A percentile compares a stretch with the other conserved stretches of the same genome.
Evolutionary conservation across 192 early-diverging fungal genomes (phyloP).

Genomic region (Umbelopsis ramanniana): DNA sequence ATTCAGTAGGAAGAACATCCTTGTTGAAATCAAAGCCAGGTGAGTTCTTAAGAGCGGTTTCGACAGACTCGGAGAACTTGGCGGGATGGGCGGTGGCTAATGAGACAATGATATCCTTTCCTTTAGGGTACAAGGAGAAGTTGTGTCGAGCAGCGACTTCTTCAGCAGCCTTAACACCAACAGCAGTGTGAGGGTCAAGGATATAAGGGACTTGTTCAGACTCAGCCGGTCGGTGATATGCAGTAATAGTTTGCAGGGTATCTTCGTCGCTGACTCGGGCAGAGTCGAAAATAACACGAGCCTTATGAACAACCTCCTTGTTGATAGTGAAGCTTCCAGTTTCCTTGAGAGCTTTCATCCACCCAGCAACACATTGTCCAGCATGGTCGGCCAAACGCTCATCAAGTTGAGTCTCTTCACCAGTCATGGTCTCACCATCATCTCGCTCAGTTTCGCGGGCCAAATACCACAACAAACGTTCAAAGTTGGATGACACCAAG

Average conservation of each 20-base stretch:
- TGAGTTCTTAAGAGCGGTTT: conserved; percentile 65
- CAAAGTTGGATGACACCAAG: conserved; percentile 95
- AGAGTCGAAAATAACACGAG: conserved; percentile 75
- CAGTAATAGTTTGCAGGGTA: conserved; percentile 75
- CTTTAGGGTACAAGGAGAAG: conserved; percentile 20
- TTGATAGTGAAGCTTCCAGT: conserved; percentile 75
- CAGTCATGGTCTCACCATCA: conserved; percentile 37
- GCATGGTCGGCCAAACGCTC: conserved; percentile 47
- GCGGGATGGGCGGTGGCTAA: conserved; percentile 95
- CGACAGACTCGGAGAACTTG: conserved; percentile 94
- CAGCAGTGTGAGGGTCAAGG: conserved; percentile 96
- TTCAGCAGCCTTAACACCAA: conserved; percentile 89
- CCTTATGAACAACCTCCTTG: conserved; percentile 61
- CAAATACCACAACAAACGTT: conserved; percentile 94
- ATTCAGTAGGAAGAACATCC: conserved; percentile 67
- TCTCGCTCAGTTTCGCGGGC: conserved; percentile 62
- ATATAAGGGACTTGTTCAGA: conserved; percentile 63
- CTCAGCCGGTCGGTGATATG: conserved; percentile 61
- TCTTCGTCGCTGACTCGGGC: conserved; percentile 71
- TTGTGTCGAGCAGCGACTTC: conserved; percentile 29
- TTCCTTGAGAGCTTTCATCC: conserved; percentile 82
- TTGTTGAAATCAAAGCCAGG: conserved; percentile 55
- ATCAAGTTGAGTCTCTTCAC: conserved; percentile 37
- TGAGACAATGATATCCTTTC: conserved; percentile 57
- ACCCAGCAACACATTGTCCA: conserved; percentile 60